These are phyloP conservation scores for Caryopteris hybrid DNA, from an alignment of 305 asterid species.

Conservation along the genomic window DNA sequence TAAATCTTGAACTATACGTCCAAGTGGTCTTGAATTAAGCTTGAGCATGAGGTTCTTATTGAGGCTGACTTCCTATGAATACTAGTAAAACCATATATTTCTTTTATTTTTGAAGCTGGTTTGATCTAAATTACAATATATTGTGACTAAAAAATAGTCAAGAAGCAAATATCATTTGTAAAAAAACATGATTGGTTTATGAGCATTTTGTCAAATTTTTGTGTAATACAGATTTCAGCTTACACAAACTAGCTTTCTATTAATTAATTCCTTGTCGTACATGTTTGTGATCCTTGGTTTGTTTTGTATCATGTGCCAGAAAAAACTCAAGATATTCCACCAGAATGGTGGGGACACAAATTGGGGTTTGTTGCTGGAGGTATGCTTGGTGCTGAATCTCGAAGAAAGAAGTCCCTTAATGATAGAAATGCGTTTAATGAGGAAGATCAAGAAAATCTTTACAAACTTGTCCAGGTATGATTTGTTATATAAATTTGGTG, in stretches of 20 bases:
- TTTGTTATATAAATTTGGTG: background rate
- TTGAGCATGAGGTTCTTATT: background rate
- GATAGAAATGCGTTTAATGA: slow-evolving; percentile 62
- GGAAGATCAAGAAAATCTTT: slow-evolving; percentile 95
- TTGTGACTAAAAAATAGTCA: background rate
- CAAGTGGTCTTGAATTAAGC: background rate
- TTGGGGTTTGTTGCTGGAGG: slow-evolving; percentile 83
- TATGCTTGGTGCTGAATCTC: slow-evolving; percentile 79
- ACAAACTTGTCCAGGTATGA: slow-evolving; percentile 79
- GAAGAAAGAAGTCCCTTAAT: slow-evolving; percentile 44
- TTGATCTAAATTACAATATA: background rate
- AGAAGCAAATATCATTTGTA: background rate
- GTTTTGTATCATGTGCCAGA: slow-evolving; percentile 23
- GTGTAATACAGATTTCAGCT: background rate
- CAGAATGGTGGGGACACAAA: slow-evolving; percentile 92
- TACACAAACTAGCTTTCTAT: background rate
- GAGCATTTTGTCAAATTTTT: background rate
- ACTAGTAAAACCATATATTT: background rate
- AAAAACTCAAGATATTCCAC: slow-evolving; percentile 47
- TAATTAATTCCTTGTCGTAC: background rate
- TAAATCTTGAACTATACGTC: background rate
- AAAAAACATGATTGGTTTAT: background rate
- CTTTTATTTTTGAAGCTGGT: background rate
- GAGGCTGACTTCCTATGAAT: background rate
- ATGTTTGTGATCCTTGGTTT: background rate